Evolutionary conservation across 164 flowering plant genomes (phyloP), one percentile per base, ranked within the genome.

Genomic region (Aristolochia contorta): DNA sequence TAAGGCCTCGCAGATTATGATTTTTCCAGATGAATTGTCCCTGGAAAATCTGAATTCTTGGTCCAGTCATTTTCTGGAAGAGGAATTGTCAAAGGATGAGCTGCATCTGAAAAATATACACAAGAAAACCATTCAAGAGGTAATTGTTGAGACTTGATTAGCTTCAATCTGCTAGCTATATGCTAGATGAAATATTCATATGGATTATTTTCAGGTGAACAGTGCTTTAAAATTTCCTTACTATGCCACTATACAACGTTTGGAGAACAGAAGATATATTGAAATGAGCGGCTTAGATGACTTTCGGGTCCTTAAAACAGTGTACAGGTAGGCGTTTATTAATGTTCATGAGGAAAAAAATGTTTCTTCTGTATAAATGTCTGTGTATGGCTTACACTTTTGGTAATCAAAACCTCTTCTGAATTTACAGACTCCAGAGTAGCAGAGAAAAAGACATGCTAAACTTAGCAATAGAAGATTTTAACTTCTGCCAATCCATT

Each of bases 1-100:
- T 68, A 74, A 66, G 67, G 92, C 97, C 61, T 86, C 96, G 56
- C 74, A 93, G 61, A 54, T 81, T 33, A 71, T 66, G 50, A 66
- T 79, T 37, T 54, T 63, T 67, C 77, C 85, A 46, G 58, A 59
- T 48, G 74, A 76, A 58, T 24, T 27, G 8, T 53, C 61, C 61
- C 58, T 76, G 51, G 69, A 76, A 49, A 61, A 71, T 23, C 59
- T 62, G 16, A 8, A 66, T 8, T 60, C 73, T n/a, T 75, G 70
- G 78, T 56, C 70, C 4, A 59, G 68, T 55, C 22, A 58, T 48
- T 65, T 62, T 57, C 67, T 74, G 49, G 55, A 64, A 56, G 63
- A 61, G 9, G 24, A 68, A 47, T n/a, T 74, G 52, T 67, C 59
- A 1, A 54, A 60, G 16, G 41, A 49, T n/a, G 52, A 49, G 20